These are phyloP conservation scores for Platismatia glauca DNA, from an alignment of 495 filamentous ascomycete species.

Conservation along the genomic window DNA sequence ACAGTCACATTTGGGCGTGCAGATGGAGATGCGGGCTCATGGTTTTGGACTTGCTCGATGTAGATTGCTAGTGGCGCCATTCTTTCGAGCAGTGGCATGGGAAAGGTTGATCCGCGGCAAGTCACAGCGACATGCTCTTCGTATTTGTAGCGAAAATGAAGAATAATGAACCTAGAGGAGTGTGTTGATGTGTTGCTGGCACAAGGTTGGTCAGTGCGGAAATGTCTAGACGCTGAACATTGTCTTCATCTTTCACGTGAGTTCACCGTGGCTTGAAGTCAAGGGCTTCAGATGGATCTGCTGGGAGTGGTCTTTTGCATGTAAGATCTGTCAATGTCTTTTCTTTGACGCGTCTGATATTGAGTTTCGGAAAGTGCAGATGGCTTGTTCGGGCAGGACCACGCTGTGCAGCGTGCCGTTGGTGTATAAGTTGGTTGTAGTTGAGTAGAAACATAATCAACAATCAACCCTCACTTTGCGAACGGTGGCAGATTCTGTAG, in stretches of 20 bases:
- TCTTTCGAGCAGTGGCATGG: neutral
- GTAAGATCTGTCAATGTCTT: neutral
- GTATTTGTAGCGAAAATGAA: neutral
- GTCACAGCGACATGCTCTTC: neutral
- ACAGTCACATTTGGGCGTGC: neutral
- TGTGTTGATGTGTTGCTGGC: neutral
- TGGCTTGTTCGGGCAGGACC: neutral
- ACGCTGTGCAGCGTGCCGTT: too few relatives aligned
- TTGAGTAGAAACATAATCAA: neutral
- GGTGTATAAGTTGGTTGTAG: neutral
- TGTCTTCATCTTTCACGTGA: too few relatives aligned
- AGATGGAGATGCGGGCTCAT: neutral
- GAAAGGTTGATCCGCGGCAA: neutral
- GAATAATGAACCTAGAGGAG: neutral
- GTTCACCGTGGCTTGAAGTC: too few relatives aligned
- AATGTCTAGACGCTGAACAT: too few relatives aligned
- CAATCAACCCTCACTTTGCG: neutral
- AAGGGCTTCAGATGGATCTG: too few relatives aligned
- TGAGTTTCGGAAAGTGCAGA: neutral
- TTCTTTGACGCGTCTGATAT: neutral
- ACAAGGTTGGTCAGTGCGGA: too few relatives aligned
- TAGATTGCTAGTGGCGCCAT: constrained; percentile 4
- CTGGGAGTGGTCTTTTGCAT: too few relatives aligned
- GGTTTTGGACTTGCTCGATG: neutral
- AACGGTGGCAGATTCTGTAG: neutral